Evolutionary conservation across 352 stramenopile species (phyloP).

Genomic region (Phytophthora melonis): DNA sequence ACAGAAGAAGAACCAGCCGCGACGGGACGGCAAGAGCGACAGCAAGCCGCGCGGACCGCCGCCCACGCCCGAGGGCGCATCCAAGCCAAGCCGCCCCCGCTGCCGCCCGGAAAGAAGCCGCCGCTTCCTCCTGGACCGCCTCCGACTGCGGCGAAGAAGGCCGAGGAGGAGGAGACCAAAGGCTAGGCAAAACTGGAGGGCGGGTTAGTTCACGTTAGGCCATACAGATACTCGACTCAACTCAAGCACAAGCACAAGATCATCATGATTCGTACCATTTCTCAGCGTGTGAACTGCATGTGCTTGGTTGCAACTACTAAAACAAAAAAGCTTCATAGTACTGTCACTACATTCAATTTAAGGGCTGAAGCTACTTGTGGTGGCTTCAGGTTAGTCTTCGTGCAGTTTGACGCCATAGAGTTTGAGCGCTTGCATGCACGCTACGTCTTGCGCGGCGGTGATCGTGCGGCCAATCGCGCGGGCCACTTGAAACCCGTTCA

Average conservation of each 20-base stretch:
- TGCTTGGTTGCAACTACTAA: constrained; percentile 19
- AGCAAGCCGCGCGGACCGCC: constrained; percentile 32
- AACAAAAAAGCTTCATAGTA: constrained; percentile 8
- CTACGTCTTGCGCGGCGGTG: constrained; percentile 71
- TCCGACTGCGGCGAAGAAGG: constrained; percentile 32
- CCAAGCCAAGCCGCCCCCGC: constrained; percentile 69
- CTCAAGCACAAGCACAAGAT: neutral
- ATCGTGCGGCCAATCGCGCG: constrained; percentile 75
- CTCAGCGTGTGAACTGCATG: neutral
- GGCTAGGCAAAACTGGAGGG: constrained; percentile 19
- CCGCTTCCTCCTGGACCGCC: constrained; percentile 70
- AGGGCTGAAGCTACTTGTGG: neutral
- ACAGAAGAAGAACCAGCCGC: constrained; percentile 36
- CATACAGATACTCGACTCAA: constrained; percentile 11
- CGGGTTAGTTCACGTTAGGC: constrained; percentile 30
- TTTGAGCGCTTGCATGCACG: constrained; percentile 68
- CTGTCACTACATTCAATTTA: neutral
- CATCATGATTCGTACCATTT: neutral
- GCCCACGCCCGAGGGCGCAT: constrained; percentile 22
- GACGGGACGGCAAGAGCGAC: constrained; percentile 39
- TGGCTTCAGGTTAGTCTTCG: constrained; percentile 43
- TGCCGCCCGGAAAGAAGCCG: constrained; percentile 65
- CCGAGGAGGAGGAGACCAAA: constrained; percentile 43
- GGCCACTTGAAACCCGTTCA: constrained; percentile 72
- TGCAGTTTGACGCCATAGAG: constrained; percentile 71